Base-by-base conservation (phyloP, 2,329 filamentous ascomycete species). In the Alternaria brassicicola region DNA sequence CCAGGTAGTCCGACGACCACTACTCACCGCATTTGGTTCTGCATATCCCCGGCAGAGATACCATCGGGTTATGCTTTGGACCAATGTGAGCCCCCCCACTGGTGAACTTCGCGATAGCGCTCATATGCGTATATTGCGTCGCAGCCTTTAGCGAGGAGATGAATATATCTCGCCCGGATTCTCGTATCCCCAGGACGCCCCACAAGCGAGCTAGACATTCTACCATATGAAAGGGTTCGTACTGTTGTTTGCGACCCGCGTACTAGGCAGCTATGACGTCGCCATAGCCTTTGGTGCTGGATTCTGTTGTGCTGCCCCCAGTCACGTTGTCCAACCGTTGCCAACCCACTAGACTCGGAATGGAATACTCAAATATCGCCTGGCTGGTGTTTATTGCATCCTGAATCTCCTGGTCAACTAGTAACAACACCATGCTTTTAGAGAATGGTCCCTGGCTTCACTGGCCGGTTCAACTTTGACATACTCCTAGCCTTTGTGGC, bases 151-250 rank as follows among this genome's bases (percentile, higher is more conserved):
- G 62, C 64, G 62, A 61, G 59, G 13, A 17, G 35, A 23, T 51
- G 55, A 64, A 64, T 64, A 17, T 60, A 49, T 47, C 45, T 52
- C 55, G 57, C 61, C 57, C 57, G 31, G 54, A 53, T 57, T 42
- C 39, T 57, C 58, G 51, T 54, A 47, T 57, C 31, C 49, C 35
- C 53, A 23, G 41, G 30, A 55, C 30, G 23, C 51, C 39, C 49
- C 41, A 54, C 25, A 41, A 26, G 23, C 38, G 33, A 47, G 42
- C 54, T 55, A 59, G 10, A 9, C 6, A 50, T 64, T 66, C 36
- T 64, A 28, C 63, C 63, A 64, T 33, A 66, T 64, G 63, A 60
- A 43, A 6, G 48, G 28, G 46, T 36, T 59, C 55, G 59, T 62
- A 64, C 38, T 21, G 19, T 49, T 35, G 12, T 33, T 31, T 30